Base-by-base conservation (phyloP, 352 stramenopile genomes). In the Pythium brachiatum region DNA sequence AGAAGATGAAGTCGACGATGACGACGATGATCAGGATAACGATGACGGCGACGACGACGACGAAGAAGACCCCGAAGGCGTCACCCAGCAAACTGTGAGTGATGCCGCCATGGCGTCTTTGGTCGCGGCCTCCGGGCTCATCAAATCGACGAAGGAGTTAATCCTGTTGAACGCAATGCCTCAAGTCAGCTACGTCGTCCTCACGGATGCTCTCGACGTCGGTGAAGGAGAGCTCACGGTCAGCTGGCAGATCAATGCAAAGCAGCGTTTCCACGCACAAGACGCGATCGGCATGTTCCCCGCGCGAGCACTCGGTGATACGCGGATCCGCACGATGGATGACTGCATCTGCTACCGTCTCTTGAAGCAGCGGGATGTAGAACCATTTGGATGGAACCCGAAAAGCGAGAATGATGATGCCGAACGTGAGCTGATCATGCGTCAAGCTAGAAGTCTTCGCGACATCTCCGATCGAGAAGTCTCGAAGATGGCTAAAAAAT, bases 231-330 rank as follows among this genome's bases (percentile, higher is more conserved):
- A 84, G 43, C 72, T 88, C 21, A 84, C 76, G 0, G 61, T 88
- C 21, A 88, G 62, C 46, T 88, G 78, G 78, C 67, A 81, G 26
- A 54, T 88, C 12, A 88, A 88, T 34, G 76, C 78, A 0, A 57
- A 46, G 0, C 76, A 83, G 59, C 70, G 78, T 0, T 88, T 86
- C 57, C 76, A 88, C 51, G 76, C 73, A 9, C 66, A 79, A 3
- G 78, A 88, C 52, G 76, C 76, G 4, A 83, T 88, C 44, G 78
- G 76, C 3, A 86, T 88, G 76, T 88, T 88, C 56, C 73, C 75
- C 0, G 73, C 69, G 0, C 65, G 74, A 9, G 62, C 68, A 8
- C 38, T 70, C 0, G 74, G 72, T 2, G 76, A 81, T 36, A 34
- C 63, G 6, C 63, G 29, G 3, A 47, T 70, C 0, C 70, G 70